A percentile compares a stretch with the other conserved stretches of the same genome.
phyloP scores from a whole-genome alignment of 192 early-diverging fungal genomes.

The Piromyces finnis region DNA sequence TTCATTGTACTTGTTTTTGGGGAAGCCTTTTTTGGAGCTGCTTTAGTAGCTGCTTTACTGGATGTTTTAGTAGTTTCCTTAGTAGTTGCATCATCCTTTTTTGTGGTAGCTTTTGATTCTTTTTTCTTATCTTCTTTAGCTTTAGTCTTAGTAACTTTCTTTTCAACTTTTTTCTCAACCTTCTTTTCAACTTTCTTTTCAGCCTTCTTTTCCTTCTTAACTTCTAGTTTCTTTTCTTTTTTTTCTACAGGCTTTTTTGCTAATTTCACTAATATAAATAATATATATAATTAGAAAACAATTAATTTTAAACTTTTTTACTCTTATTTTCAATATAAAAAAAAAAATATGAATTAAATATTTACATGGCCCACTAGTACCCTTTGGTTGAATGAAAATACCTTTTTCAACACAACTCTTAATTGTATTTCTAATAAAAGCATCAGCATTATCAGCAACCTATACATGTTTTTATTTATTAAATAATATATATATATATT shows the following conservation, averaged over 20 bases:
- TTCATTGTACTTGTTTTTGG: slow-evolving; percentile 5
- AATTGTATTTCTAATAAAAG: slow-evolving; percentile 40
- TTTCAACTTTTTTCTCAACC: slow-evolving; percentile 13
- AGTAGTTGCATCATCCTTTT: slow-evolving; percentile 19
- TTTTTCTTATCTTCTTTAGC: slow-evolving; percentile 7
- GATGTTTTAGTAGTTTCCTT: not conserved
- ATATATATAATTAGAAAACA: slow-evolving; percentile 7
- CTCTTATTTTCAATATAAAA: no score
- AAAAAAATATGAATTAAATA: no score
- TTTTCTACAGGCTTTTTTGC: slow-evolving; percentile 33
- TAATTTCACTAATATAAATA: slow-evolving; percentile 48
- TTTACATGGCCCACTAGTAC: slow-evolving; percentile 6
- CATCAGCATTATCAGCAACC: slow-evolving; percentile 22
- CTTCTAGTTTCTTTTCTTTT: no score
- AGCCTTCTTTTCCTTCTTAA: slow-evolving; percentile 11
- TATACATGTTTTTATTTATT: not conserved
- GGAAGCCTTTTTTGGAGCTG: slow-evolving; percentile 28
- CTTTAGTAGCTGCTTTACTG: slow-evolving; percentile 21
- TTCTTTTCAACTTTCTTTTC: slow-evolving; percentile 37
- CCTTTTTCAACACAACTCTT: slow-evolving; percentile 44
- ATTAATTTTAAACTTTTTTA: no score
- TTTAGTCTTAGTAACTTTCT: not conserved
- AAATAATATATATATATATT: no score
- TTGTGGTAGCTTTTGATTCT: no score
- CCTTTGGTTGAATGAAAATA: slow-evolving; percentile 46